A percentile compares a stretch with the other conserved stretches of the same genome.
These are phyloP conservation scores for Globisporangium cystogenes DNA, from an alignment of 352 stramenopile genomes.

Conservation along the genomic window DNA sequence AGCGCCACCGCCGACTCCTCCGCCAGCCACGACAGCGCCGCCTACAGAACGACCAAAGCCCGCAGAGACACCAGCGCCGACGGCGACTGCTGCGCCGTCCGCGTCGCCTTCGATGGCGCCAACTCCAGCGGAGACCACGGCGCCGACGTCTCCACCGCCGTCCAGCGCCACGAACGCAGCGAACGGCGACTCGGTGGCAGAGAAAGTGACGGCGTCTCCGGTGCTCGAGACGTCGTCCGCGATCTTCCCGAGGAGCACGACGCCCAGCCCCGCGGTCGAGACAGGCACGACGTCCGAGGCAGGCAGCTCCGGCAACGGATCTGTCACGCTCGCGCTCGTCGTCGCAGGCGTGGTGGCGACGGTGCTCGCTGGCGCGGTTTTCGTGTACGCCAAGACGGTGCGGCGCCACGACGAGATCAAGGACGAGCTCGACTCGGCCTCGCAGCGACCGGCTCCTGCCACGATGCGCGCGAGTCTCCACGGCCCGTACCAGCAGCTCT, in stretches of 20 bases:
- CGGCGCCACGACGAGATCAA: conserved; percentile 31
- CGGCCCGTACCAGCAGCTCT: conserved; percentile 15
- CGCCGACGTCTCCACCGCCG: conserved; percentile 6
- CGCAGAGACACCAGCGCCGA: conserved; percentile 10
- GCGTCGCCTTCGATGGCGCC: conserved; percentile 5
- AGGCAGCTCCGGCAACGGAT: conserved; percentile 16
- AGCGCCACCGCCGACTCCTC: conserved; percentile 13
- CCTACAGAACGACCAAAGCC: not conserved
- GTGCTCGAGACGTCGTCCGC: conserved; percentile 6
- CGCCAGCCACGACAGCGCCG: conserved; percentile 2
- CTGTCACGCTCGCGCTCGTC: conserved; percentile 35
- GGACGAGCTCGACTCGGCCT: conserved; percentile 20
- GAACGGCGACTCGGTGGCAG: not conserved
- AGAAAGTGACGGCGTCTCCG: not conserved
- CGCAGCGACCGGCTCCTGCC: conserved; percentile 1
- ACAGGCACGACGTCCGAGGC: conserved; percentile 23
- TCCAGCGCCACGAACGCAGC: conserved; percentile 2
- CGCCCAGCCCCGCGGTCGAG: conserved; percentile 15
- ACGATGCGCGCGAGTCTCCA: not conserved
- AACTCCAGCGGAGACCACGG: conserved; percentile 7
- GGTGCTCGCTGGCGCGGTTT: conserved; percentile 35
- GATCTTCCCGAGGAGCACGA: conserved; percentile 2
- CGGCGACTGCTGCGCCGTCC: conserved; percentile 14
- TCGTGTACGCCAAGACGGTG: conserved; percentile 45
- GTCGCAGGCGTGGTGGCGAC: conserved; percentile 35